phyloP scores from a whole-genome alignment of 768 basidiomycete species.

The Trametes maxima region DNA sequence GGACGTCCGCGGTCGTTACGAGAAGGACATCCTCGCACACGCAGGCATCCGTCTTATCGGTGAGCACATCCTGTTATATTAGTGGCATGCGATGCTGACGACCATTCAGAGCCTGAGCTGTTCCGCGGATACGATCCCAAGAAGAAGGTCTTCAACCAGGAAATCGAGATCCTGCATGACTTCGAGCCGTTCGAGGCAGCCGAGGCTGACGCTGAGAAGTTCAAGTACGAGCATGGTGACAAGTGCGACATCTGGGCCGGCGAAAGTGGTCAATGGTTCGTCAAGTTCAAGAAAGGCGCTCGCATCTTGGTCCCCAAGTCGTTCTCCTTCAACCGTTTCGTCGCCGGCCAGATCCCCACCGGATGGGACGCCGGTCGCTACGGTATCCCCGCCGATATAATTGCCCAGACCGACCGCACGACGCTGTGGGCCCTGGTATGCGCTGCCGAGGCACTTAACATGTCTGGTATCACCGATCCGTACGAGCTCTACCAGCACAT shows the following conservation, averaged over 20 bases:
- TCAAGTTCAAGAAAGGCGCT: conserved; percentile 98
- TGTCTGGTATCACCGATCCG: conserved; percentile 96
- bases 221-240: conserved; percentile 95
- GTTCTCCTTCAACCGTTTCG: conserved; percentile 90
- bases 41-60: conserved; percentile 94
- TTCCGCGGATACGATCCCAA: conserved; percentile 98
- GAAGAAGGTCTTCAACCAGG: conserved; percentile 97
- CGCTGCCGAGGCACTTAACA: conserved; percentile 93
- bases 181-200: conserved; percentile 95
- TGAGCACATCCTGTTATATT: conserved; percentile 39
- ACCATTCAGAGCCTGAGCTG: conserved; percentile 82
- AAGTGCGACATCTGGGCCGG: conserved; percentile 95
- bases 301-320: conserved; percentile 93
- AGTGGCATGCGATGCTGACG: background rate
- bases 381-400: conserved; percentile 95
- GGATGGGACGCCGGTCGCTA: conserved; percentile 97
- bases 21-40: conserved; percentile 90
- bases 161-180: conserved; percentile 94
- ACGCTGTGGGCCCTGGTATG: conserved; percentile 94
- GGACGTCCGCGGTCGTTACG: conserved; percentile 91
- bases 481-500: conserved; percentile 97
- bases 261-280: conserved; percentile 93
- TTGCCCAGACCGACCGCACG: conserved; percentile 90
- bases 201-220: conserved; percentile 88
- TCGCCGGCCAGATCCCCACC: conserved; percentile 95